Base-by-base conservation (phyloP, 2,329 filamentous ascomycete species). In the Neofusicoccum umdonicola region DNA sequence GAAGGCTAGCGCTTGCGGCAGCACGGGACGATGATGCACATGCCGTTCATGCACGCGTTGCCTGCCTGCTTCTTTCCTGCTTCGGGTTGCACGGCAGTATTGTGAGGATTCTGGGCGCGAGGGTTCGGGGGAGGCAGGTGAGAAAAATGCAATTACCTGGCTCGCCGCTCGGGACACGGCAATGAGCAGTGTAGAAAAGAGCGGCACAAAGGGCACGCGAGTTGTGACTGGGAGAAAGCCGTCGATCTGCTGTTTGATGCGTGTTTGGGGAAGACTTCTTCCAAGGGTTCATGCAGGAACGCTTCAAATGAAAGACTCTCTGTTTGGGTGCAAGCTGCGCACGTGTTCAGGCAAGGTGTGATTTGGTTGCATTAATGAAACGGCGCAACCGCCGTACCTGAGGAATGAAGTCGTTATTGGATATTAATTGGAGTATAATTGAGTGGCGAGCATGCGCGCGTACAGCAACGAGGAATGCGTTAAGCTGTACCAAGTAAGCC, bases 1-100 rank as follows among this genome's bases (percentile, higher is more conserved):
- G 27, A 31, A 31, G 27, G 6, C 27, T 31, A 31, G 27, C 27
- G 6, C 17, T 22, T 52, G 37, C 54, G 41, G 54, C 54, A 47
- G 41, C 54, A 34, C 54, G 54, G 41, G 27, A 60, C 27, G 56
- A 47, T 60, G 56, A 47, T 60, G 56, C 56, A 41, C 56, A 47
- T 60, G 56, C 41, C n/a, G 44, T 13, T 3, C 52, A 42, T 34
- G 54, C 22, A 17, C 35, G 27, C 7, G 22, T 34, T 27, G 12
- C 12, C 11, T 58, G 15, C 15, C 54, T 12, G 22, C 56, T 13
- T 34, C 27, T n/a, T 37, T 17, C 15, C 39, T 34, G 11, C 42
- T 39, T 47, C 17, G 27, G 41, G 42, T 47, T 47, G 7, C 56
- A 60, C 56, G 17, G 42, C 56, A 47, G 35, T 31, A 31, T 19